Evolutionary conservation across 306 rosid species (phyloP), one percentile per base, ranked within the genome.

Genomic region (Prunus salicina): DNA sequence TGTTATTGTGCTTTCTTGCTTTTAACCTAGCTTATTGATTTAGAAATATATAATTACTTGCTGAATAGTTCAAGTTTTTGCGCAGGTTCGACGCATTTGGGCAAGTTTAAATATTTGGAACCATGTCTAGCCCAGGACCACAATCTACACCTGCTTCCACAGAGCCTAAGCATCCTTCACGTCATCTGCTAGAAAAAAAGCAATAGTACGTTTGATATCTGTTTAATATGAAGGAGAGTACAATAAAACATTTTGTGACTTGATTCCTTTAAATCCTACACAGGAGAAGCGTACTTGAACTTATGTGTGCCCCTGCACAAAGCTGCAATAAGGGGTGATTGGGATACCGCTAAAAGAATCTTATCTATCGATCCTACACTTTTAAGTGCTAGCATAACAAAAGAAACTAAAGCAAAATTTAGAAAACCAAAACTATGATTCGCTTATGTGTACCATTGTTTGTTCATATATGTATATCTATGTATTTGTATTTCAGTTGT

Each of bases 241-340:
- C 8, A 34, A 6, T 6, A 6, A 34, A 6, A 34, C 41, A 47
- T 8, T 8, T 8, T 2, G 3, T 12, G 15, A 11, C 47, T 8
- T 32, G 12, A 64, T 34, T 30, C 49, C 47, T 34, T 34, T 34
- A 4, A 38, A 32, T n/a, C 63, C 51, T 18, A 20, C 53, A 20
- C 38, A 73, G 77, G 69, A 61, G 28, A 73, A n/a, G 8, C 2
- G 3, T 60, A 73, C 58, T 64, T 60, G 2, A 1, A 25, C 13
- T 45, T 1, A 6, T 16, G 77, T 46, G 67, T 73, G 5, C 2
- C 57, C 28, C 77, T 73, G 12, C 19, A 58, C 52, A 73, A 55
- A 30, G 73, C 77, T 57, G 75, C 81, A 12, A 2, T 76, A 3
- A 47, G 25, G 15, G 76, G 78, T 1, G 75, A 82, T 3, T 82